Evolutionary conservation across 2,329 filamentous ascomycete genomes (phyloP).

Genomic region (Metarhizium humberi): DNA sequence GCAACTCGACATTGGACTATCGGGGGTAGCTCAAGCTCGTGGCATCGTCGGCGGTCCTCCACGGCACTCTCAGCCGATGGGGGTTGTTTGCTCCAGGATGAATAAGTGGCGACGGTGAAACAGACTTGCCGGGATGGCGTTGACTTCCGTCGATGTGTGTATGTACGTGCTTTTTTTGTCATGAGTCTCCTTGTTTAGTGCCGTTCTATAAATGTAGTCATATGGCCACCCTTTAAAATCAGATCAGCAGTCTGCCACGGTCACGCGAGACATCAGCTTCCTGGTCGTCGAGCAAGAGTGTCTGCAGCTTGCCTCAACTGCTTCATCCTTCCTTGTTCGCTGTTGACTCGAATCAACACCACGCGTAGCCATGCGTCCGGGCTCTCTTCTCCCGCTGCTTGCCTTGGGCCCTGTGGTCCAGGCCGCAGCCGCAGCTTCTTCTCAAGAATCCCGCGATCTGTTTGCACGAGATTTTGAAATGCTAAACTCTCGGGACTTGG

Average conservation of each 20-base stretch:
- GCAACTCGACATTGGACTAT: background rate
- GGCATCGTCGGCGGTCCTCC: background rate
- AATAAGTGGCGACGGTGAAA: background rate
- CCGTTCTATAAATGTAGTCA: background rate
- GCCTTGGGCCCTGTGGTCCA: constrained; percentile 8
- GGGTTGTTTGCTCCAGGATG: background rate
- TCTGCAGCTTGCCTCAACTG: background rate
- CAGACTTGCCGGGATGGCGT: background rate
- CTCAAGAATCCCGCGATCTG: background rate
- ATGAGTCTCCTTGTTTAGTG: background rate
- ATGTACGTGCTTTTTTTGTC: background rate
- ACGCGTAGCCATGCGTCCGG: constrained; percentile 8
- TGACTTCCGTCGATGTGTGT: background rate
- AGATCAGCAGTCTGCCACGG: background rate
- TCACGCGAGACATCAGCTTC: background rate
- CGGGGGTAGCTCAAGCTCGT: background rate
- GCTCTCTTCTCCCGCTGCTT: constrained; percentile 8
- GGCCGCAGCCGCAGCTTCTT: background rate
- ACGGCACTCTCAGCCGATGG: background rate
- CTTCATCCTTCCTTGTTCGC: background rate
- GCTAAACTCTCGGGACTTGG: background rate
- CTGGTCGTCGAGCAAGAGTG: background rate
- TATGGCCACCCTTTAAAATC: background rate
- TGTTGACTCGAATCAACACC: background rate
- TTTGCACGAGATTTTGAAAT: constrained; percentile 4